Conservation (phyloP, 2,329 filamentous ascomycete species). For the Didymella sp. region DNA sequence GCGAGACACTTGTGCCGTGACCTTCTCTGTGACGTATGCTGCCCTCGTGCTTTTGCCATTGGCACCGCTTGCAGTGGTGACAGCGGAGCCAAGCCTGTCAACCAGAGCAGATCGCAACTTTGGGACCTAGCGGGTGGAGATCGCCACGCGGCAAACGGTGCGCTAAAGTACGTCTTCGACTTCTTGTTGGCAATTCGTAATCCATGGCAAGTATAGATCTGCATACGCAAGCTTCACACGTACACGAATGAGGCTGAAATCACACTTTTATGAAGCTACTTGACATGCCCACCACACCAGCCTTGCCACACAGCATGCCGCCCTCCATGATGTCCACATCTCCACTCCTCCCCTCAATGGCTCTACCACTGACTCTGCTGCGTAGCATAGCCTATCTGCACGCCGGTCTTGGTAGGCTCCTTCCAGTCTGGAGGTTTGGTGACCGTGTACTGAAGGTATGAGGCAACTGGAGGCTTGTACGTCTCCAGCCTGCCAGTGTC, state of each 20-base stretch:
- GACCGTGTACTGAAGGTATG: conserved; percentile 42
- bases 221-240: neutral
- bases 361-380: neutral
- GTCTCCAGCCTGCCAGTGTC: conserved; percentile 32
- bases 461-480: conserved; percentile 36
- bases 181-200: neutral
- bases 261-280: neutral
- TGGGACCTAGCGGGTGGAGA: neutral
- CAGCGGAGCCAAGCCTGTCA: neutral
- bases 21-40: neutral
- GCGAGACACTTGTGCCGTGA: neutral
- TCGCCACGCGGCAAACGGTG: neutral
- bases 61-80: neutral
- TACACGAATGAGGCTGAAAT: neutral
- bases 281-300: neutral
- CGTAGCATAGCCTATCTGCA: conserved; percentile 1
- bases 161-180: neutral
- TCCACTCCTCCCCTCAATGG: neutral
- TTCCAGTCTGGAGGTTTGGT: conserved; percentile 44
- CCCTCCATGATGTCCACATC: neutral
- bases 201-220: neutral
- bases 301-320: neutral
- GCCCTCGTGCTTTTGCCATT: neutral
- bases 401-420: conserved; percentile 22
- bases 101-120: neutral